These are phyloP conservation scores for Ganoderma lucidum DNA, from an alignment of 1,284 basidiomycete genomes.

Conservation along the genomic window DNA sequence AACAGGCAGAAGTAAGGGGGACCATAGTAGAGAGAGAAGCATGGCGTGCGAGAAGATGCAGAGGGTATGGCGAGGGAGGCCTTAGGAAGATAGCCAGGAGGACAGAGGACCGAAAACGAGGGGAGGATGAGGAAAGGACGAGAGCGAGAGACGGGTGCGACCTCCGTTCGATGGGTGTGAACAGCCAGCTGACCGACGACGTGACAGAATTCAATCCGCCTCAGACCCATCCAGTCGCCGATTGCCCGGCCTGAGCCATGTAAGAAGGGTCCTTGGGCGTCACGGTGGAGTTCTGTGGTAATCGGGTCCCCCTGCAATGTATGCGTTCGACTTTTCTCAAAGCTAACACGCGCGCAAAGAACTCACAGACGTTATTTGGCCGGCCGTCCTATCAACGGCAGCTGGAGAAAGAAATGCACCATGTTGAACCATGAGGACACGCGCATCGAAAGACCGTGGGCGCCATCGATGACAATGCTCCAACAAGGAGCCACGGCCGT, in stretches of 20 bases:
- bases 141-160: conserved; percentile 4
- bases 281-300: neutral
- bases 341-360: neutral
- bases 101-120: conserved; percentile 19
- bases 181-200: neutral
- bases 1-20: conserved; percentile 16
- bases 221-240: neutral
- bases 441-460: too few relatives aligned
- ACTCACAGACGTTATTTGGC: neutral
- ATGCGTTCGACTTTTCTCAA: neutral
- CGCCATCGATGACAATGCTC: too few relatives aligned
- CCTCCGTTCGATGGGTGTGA: neutral
- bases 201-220: neutral
- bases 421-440: too few relatives aligned
- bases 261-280: neutral
- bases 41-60: conserved; percentile 7
- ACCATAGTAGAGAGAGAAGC: conserved; percentile 18
- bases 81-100: conserved; percentile 14
- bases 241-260: neutral
- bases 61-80: neutral
- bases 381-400: neutral
- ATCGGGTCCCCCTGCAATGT: neutral
- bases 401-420: neutral
- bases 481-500: too few relatives aligned
- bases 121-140: neutral